These are phyloP conservation scores for Craspedostauros australis DNA, from an alignment of 108 stramenopile species.

Conservation along the genomic window DNA sequence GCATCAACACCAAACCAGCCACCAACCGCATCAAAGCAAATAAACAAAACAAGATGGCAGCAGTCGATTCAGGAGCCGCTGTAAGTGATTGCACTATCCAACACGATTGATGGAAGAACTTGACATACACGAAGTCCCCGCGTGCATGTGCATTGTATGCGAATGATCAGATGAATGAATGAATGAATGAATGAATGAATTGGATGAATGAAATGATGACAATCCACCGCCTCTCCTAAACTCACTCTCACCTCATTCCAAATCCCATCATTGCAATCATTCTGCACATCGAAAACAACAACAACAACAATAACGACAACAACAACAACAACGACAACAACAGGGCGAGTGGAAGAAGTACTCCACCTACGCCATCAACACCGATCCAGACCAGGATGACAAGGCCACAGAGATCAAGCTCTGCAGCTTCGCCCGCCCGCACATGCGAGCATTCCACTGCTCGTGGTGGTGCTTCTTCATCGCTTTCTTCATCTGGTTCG, in stretches of 20 bases:
- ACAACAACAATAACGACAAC: not conserved
- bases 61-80: constrained; percentile 19
- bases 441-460: constrained; percentile 78
- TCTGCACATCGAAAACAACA: no score
- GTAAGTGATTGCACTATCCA: constrained; percentile 15
- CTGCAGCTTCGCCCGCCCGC: constrained; percentile 50
- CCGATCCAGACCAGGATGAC: constrained; percentile 74
- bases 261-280: not conserved
- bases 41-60: no score
- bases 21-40: no score
- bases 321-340: not conserved
- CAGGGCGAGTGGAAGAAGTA: constrained; percentile 57
- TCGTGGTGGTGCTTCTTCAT: constrained; percentile 71
- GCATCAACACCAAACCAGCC: no score
- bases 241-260: no score
- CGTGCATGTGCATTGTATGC: not conserved
- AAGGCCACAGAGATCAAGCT: constrained; percentile 66
- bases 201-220: not conserved
- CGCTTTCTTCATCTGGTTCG: constrained; percentile 90
- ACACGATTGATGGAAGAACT: not conserved
- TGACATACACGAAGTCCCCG: not conserved
- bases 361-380: constrained; percentile 39
- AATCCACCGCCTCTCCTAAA: no score
- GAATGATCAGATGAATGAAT: no score
- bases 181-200: no score